Conservation (phyloP, 2,329 filamentous ascomycete species). For the Epichloe scottii region DNA sequence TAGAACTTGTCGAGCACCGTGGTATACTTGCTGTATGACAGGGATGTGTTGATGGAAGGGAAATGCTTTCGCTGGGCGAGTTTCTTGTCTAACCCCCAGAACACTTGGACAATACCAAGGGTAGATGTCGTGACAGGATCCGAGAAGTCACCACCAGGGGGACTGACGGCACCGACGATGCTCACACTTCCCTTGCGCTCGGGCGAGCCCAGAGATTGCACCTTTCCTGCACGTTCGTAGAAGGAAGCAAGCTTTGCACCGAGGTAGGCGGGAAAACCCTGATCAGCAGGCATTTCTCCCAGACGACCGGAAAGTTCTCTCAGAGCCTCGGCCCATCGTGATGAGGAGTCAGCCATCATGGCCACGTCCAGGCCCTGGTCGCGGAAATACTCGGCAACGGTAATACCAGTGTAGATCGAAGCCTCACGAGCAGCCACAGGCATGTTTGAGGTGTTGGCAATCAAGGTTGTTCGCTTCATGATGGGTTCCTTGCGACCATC, state of each 20-base stretch:
- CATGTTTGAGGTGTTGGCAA: constrained; percentile 99
- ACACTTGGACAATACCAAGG: constrained; percentile 94
- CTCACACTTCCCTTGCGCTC: constrained; percentile 85
- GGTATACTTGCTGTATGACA: constrained; percentile 97
- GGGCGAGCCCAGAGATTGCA: constrained; percentile 75
- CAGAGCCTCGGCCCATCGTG: constrained; percentile 95
- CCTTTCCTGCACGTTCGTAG: constrained; percentile 94
- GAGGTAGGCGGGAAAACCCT: constrained; percentile 97
- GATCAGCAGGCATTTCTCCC: constrained; percentile 98
- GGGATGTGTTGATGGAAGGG: constrained; percentile 89
- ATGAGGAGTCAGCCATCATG: constrained; percentile 99
- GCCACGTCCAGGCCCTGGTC: constrained; percentile 95
- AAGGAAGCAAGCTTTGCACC: constrained; percentile 95
- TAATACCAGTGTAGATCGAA: constrained; percentile 96
- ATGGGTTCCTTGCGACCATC: constrained; percentile 94
- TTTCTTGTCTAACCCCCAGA: constrained; percentile 99
- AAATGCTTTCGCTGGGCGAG: constrained; percentile 98
- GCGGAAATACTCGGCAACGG: constrained; percentile 90
- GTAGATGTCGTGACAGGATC: constrained; percentile 93
- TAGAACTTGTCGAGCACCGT: constrained; percentile 83
- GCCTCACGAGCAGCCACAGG: constrained; percentile 95
- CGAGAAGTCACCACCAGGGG: constrained; percentile 96
- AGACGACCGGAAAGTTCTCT: constrained; percentile 98
- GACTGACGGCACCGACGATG: constrained; percentile 94
- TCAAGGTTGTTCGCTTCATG: constrained; percentile 98